Evolutionary conservation across 139 green algal species (phyloP), one percentile per base, ranked within the genome.

Genomic region (Picochlorum sp.): DNA sequence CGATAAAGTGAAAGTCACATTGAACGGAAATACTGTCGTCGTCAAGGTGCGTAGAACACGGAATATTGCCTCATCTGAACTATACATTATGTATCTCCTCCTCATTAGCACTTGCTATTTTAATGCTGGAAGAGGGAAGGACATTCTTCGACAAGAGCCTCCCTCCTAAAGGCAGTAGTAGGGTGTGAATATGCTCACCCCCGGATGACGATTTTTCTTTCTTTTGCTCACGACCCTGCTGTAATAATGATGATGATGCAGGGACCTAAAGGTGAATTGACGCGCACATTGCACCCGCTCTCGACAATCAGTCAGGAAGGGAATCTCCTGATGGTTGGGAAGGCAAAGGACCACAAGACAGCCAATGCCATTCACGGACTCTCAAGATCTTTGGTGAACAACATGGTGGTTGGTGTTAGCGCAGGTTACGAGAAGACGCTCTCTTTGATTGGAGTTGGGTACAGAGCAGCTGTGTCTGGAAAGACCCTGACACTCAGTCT

Each of bases 321-420:
- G 20, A 80, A 68, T 52, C 55, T 70, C 20, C 49, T 96, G 0
- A 57, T 57, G 14, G 70, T 95, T 11, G 16, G 18, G 9, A 80
- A 78, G 5, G 57, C 51, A 18, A 24, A 45, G n/a, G 64, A 81
- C 30, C 82, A 70, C 26, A 72, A 81, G 28, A 61, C 75, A 51
- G 79, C 77, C 11, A 70, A 81, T 66, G 49, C 62, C 10, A 73
- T 83, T 52, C 86, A 94, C 64, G 86, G 86, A 34, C 81, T 94
- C 8, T 63, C 57, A 30, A 82, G 87, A 69, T 82, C 85, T 0
- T 77, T 99, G 44, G 75, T 83, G 3, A 82, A 73, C 75, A 97
- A 97, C 87, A 95, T 98, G 88, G 81, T 98, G 13, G 51, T 80
- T 13, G 94, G 94, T 37, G 85, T 95, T 15, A 83, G 80, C 4